A percentile compares a stretch with the other conserved stretches of the same genome.
Conservation (phyloP, 1,284 basidiomycete species). For the Cystobasidium sp. region DNA sequence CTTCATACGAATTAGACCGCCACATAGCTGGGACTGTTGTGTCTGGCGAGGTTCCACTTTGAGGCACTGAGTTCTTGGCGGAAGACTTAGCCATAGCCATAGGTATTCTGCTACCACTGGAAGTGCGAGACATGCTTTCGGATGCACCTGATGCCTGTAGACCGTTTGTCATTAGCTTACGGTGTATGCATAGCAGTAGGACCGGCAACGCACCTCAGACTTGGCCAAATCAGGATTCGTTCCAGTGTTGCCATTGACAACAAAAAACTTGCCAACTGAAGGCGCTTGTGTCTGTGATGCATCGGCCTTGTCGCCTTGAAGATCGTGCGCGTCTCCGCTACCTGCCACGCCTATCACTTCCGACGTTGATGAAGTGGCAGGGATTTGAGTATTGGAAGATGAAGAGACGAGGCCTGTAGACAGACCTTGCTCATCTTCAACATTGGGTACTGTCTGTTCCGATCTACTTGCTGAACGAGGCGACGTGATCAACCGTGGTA, state of each 20-base stretch:
- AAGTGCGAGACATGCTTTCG: conserved; percentile 12
- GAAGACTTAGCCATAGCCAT: conserved; percentile 10
- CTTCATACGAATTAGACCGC: conserved; percentile 37
- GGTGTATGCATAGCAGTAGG: too few species aligned
- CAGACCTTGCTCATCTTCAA: neutral
- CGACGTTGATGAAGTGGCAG: too few species aligned
- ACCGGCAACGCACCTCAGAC: too few species aligned
- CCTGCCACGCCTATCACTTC: too few species aligned
- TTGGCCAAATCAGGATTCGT: too few species aligned
- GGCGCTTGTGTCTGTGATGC: too few species aligned
- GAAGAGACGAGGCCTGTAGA: too few species aligned
- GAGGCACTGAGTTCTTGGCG: neutral
- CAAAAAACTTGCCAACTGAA: too few species aligned
- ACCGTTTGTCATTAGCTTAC: neutral
- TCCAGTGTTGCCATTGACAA: too few species aligned
- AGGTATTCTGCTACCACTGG: conserved; percentile 15
- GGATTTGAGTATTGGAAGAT: too few species aligned
- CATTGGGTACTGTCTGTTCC: neutral
- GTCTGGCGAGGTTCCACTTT: conserved; percentile 13
- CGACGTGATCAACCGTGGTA: conserved; percentile 15
- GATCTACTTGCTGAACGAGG: neutral
- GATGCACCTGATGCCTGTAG: neutral
- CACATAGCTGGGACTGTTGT: conserved; percentile 38
- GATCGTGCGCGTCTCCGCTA: too few species aligned
- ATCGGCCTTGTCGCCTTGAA: too few species aligned